Evolutionary conservation across 23 red algal species (phyloP), one percentile per base, ranked within the genome.

Genomic region (Agarophyton chilense): DNA sequence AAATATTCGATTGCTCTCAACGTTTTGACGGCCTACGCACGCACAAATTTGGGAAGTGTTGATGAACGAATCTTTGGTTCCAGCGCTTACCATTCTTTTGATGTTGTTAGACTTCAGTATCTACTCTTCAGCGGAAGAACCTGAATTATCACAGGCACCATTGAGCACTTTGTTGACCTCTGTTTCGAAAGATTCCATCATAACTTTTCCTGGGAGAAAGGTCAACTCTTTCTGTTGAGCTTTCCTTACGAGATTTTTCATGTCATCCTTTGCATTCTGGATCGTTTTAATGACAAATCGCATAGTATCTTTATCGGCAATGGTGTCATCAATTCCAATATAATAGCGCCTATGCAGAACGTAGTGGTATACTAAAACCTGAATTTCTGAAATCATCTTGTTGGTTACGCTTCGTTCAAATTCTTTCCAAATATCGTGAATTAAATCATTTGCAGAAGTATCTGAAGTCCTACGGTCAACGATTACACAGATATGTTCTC

Each of bases 1-100:
- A n/a, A n/a, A n/a, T n/a, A n/a, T n/a, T n/a, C n/a, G n/a, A n/a
- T n/a, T n/a, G n/a, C n/a, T n/a, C n/a, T n/a, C n/a, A n/a, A n/a
- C n/a, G n/a, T n/a, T n/a, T n/a, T n/a, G n/a, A n/a, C n/a, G n/a
- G n/a, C n/a, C n/a, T n/a, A n/a, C n/a, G n/a, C 93, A 98, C 5
- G 96, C 96, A 43, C 93, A 93, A 90, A 98, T 95, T 77, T 98
- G 96, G 7, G 96, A 98, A 13, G 95, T 95, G 73, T 98, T 98
- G 76, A 98, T 94, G 60, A 94, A 95, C 9, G 96, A 98, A n/a
- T 93, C 96, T 57, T 98, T 98, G 21, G 92, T 93, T 18, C 96
- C 96, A 11, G 96, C 96, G 39, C 82, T 94, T 10, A 98, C 96
- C 96, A 98, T 98, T 75, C 96, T 43, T 81, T 98, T 98, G 64